Evolutionary conservation across 2,329 filamentous ascomycete genomes (phyloP).

Genomic region (Arthrobotrys musiformis): DNA sequence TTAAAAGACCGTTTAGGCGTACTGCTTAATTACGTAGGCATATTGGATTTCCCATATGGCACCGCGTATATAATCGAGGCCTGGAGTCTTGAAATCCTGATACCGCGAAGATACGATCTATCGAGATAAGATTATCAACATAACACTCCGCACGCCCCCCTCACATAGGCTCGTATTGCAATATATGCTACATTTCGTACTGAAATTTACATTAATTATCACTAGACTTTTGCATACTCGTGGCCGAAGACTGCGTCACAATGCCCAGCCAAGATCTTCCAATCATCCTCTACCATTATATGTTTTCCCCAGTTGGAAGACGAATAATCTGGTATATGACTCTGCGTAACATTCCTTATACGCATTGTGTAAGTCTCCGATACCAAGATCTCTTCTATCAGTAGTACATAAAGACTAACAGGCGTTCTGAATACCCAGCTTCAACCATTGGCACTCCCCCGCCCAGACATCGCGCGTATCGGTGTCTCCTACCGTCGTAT

Average conservation of each 20-base stretch:
- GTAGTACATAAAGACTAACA: neutral
- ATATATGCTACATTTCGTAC: too few species aligned
- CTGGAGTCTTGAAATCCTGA: too few species aligned
- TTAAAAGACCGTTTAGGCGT: too few species aligned
- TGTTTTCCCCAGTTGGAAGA: constrained; percentile 72
- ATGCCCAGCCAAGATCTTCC: constrained; percentile 19
- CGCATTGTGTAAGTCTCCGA: constrained; percentile 71
- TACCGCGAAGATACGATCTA: too few species aligned
- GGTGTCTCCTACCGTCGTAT: constrained; percentile 76
- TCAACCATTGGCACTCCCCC: constrained; percentile 74
- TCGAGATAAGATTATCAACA: too few species aligned
- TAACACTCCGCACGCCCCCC: too few species aligned
- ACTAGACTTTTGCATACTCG: too few species aligned
- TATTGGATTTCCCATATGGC: neutral
- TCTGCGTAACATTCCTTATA: constrained; percentile 73
- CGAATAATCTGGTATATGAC: constrained; percentile 75
- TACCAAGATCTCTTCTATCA: neutral
- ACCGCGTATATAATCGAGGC: too few species aligned
- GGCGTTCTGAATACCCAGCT: constrained; percentile 64
- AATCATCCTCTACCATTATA: constrained; percentile 75
- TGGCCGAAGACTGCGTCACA: too few species aligned
- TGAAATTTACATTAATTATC: too few species aligned
- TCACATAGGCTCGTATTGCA: too few species aligned
- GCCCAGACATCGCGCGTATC: constrained; percentile 72
- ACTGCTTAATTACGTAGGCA: neutral